These are phyloP conservation scores for Penicillium vulpinum DNA, from an alignment of 2,329 filamentous ascomycete genomes.

Conservation along the genomic window DNA sequence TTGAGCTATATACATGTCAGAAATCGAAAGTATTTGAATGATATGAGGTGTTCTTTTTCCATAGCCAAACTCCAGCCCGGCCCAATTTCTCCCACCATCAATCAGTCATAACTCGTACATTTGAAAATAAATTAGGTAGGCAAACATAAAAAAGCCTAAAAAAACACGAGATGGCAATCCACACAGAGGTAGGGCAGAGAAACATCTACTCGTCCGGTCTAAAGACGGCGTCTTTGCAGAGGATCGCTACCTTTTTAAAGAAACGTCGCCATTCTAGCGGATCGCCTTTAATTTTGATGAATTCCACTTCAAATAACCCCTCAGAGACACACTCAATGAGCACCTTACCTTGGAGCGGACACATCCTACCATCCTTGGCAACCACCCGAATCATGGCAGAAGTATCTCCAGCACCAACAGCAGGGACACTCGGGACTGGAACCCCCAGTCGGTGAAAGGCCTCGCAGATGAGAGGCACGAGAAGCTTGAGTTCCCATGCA, in stretches of 20 bases:
- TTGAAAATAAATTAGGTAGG: neutral
- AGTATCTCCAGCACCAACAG: slow-evolving; percentile 50
- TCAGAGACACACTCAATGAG: slow-evolving; percentile 48
- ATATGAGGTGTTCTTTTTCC: neutral
- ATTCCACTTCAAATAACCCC: slow-evolving; percentile 79
- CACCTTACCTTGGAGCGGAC: slow-evolving; percentile 47
- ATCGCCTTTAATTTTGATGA: slow-evolving; percentile 93
- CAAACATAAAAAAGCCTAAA: neutral
- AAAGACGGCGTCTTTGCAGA: slow-evolving; percentile 83
- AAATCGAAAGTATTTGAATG: neutral
- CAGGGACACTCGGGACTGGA: slow-evolving; percentile 58
- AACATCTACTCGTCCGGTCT: slow-evolving; percentile 50
- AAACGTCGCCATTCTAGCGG: slow-evolving; percentile 94
- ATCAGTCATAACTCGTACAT: slow-evolving; percentile 16
- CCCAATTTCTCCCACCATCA: neutral
- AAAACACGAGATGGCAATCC: neutral
- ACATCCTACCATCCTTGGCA: slow-evolving; percentile 59
- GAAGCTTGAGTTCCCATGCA: slow-evolving; percentile 68
- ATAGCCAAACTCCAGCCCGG: slow-evolving; percentile 9
- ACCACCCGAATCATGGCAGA: slow-evolving; percentile 70
- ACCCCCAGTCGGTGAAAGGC: slow-evolving; percentile 84
- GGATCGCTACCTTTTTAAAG: slow-evolving; percentile 90
- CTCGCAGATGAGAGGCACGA: slow-evolving; percentile 77
- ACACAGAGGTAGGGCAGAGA: neutral
- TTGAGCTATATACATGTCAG: slow-evolving; percentile 1